These are phyloP conservation scores for Lathyrus aphaca DNA, from an alignment of 306 rosid species.

Conservation along the genomic window DNA sequence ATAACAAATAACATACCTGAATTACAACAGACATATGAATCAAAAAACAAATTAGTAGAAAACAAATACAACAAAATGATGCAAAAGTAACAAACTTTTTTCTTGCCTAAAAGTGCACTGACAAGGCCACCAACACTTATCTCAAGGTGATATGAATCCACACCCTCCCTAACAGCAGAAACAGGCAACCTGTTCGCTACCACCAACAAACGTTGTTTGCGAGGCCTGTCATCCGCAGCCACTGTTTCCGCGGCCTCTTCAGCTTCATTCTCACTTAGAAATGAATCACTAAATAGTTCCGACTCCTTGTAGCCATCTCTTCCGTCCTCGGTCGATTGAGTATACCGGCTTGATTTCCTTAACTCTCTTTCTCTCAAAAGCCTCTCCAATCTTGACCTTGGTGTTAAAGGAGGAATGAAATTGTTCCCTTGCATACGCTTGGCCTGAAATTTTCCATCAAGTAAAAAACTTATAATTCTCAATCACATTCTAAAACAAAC, in stretches of 20 bases:
- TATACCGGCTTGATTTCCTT: slow-evolving; percentile 59
- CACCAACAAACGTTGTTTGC: slow-evolving; percentile 78
- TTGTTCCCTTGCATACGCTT: slow-evolving; percentile 74
- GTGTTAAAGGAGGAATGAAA: slow-evolving; percentile 63
- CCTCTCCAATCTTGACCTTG: slow-evolving; percentile 86
- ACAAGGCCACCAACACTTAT: slow-evolving; percentile 93
- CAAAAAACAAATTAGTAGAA: slow-evolving; percentile 18
- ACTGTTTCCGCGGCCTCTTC: slow-evolving; percentile 60
- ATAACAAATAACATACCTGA: slow-evolving; percentile 8
- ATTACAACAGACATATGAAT: slow-evolving; percentile 18
- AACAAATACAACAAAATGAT: slow-evolving; percentile 17
- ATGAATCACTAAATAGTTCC: slow-evolving; percentile 50
- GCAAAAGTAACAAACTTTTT: slow-evolving; percentile 37
- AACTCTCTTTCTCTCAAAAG: slow-evolving; percentile 91
- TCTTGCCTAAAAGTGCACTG: slow-evolving; percentile 93
- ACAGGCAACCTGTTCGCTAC: slow-evolving; percentile 96
- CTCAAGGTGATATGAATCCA: slow-evolving; percentile 84
- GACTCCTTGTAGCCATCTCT: slow-evolving; percentile 52
- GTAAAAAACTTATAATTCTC: slow-evolving; percentile 16
- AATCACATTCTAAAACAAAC: slow-evolving; percentile 24
- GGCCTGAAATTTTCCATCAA: slow-evolving; percentile 41
- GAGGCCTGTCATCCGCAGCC: slow-evolving; percentile 52
- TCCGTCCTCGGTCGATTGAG: slow-evolving; percentile 53
- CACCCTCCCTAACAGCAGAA: slow-evolving; percentile 84
- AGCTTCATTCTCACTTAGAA: slow-evolving; percentile 44